Conservation (phyloP, 305 asterid species). For the Fraxinus dipetala region DNA sequence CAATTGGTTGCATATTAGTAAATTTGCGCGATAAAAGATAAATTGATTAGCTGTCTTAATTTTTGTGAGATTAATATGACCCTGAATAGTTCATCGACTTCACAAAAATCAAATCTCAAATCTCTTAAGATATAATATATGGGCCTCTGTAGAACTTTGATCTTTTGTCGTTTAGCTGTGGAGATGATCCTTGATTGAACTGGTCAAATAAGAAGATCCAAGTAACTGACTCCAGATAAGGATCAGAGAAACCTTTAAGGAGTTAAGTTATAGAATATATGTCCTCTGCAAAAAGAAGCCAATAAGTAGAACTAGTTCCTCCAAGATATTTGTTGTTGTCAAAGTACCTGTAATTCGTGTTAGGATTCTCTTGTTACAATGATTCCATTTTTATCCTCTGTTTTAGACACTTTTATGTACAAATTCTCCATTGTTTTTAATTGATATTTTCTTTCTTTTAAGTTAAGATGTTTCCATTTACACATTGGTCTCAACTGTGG, state of each 20-base stretch:
- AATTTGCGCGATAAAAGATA: not conserved
- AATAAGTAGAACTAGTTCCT: not conserved
- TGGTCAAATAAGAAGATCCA: not conserved
- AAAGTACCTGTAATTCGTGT: not conserved
- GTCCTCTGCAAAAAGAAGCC: not conserved
- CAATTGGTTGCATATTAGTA: not conserved
- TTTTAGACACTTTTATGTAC: not conserved
- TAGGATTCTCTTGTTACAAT: not conserved
- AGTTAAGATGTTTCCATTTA: not conserved
- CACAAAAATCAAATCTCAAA: not conserved
- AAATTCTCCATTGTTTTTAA: not conserved
- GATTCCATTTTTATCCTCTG: not conserved
- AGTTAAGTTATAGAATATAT: not conserved
- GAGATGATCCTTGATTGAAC: not conserved
- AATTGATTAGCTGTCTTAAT: not conserved
- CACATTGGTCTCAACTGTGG: not conserved
- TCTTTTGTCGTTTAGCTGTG: not conserved
- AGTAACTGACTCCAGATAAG: not conserved
- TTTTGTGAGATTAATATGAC: not conserved
- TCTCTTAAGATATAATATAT: not conserved
- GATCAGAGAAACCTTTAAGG: not conserved
- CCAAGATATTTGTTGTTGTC: not conserved
- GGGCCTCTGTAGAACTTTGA: not conserved
- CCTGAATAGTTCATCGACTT: not conserved
- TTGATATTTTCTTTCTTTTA: not conserved